phyloP scores from a whole-genome alignment of 768 basidiomycete genomes.

The Hygrocybe coccinea region DNA sequence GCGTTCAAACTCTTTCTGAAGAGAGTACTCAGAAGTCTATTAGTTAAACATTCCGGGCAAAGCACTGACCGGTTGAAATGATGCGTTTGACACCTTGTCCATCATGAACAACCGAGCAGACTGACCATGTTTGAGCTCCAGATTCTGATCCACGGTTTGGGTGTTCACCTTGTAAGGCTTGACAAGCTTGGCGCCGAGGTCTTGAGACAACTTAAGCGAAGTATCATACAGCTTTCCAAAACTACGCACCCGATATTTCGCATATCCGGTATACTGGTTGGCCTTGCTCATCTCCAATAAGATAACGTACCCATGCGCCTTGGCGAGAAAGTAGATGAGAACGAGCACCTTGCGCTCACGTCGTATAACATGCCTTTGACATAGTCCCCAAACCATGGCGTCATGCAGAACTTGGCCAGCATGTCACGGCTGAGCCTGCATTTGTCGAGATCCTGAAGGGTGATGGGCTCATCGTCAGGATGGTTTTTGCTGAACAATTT shows the following conservation, averaged over 20 bases:
- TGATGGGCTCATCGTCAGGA: conserved; percentile 47
- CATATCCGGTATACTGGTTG: conserved; percentile 75
- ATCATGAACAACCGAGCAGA: conserved; percentile 59
- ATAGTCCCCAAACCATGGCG: conserved; percentile 84
- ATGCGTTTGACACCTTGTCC: conserved; percentile 81
- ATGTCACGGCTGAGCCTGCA: conserved; percentile 64
- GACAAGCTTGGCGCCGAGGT: conserved; percentile 45
- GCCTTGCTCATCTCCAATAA: conserved; percentile 61
- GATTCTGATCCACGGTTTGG: conserved; percentile 53
- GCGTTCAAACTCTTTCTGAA: conserved; percentile 70
- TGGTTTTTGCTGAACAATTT: conserved; percentile 44
- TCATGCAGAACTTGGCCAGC: conserved; percentile 65
- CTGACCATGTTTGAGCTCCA: conserved; percentile 77
- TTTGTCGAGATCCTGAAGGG: conserved; percentile 52
- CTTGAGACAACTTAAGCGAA: conserved; percentile 25
- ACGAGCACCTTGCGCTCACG: background rate
- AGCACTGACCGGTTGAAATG: conserved; percentile 54
- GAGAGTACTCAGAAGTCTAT: background rate
- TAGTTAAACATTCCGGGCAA: background rate
- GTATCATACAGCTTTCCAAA: background rate
- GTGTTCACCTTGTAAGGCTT: conserved; percentile 75
- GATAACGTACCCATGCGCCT: conserved; percentile 86
- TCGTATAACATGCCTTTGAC: conserved; percentile 54
- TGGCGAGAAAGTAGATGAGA: conserved; percentile 5
- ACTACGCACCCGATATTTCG: conserved; percentile 63